Evolutionary conservation across 208 protist genomes (phyloP).

Genomic region (Phytomonas francai): DNA sequence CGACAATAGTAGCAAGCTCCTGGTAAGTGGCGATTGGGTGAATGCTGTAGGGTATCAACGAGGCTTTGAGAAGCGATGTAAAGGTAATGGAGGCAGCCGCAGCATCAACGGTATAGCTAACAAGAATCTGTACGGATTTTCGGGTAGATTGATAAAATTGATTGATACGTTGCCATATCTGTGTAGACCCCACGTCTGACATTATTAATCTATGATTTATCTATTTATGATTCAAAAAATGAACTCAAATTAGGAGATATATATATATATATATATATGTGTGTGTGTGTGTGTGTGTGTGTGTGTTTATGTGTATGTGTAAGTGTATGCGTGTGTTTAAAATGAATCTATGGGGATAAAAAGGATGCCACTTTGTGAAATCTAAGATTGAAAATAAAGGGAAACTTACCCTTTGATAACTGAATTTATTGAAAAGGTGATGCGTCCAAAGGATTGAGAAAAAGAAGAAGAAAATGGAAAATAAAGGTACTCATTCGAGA

Average conservation of each 20-base stretch:
- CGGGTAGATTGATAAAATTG: conserved; percentile 55
- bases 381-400: conserved; percentile 7
- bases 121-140: conserved; percentile 60
- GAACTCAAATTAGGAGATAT: conserved; percentile 4
- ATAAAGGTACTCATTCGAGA: conserved; percentile 7
- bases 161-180: conserved; percentile 56
- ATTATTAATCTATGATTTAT: conserved; percentile 9
- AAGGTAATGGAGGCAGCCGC: conserved; percentile 65
- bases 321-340: neutral
- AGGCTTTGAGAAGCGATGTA: conserved; percentile 57
- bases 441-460: conserved; percentile 11
- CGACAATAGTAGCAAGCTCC: conserved; percentile 40
- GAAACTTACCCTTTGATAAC: conserved; percentile 2
- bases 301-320: conserved; percentile 7
- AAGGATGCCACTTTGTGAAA: neutral
- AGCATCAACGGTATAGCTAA: conserved; percentile 67
- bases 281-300: conserved; percentile 1
- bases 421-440: conserved; percentile 14
- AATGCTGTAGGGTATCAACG: conserved; percentile 66
- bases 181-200: conserved; percentile 17
- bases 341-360: conserved; percentile 1
- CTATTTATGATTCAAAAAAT: neutral
- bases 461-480: conserved; percentile 15
- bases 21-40: conserved; percentile 65
- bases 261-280: conserved; percentile 4